Evolutionary conservation across 176 grass and related monocot genomes (phyloP).

Genomic region (Zea mays): DNA sequence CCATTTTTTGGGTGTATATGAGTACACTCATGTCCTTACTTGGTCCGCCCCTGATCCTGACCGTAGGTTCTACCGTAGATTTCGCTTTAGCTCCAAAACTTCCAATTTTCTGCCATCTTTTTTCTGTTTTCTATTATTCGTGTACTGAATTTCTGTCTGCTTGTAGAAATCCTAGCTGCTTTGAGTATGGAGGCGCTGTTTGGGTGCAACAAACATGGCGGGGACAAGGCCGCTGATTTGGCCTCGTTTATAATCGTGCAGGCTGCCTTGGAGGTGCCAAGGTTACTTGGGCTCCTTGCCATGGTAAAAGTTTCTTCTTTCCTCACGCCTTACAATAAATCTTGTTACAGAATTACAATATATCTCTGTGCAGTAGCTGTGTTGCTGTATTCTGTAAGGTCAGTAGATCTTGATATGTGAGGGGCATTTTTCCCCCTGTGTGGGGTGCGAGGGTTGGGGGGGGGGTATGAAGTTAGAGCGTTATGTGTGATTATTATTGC

Average conservation of each 20-base stretch:
- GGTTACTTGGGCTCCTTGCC: slow-evolving; percentile 1
- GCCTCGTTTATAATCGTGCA: neutral
- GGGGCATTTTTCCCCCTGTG: neutral
- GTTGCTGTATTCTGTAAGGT: neutral
- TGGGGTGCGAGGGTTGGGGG: too few relatives aligned
- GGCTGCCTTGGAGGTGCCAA: slow-evolving; percentile 26
- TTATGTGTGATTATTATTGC: too few relatives aligned
- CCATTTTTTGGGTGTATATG: neutral
- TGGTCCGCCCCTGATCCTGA: neutral
- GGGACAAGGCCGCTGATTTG: neutral
- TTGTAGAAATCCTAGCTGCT: neutral
- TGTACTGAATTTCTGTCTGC: neutral
- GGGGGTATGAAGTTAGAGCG: too few relatives aligned
- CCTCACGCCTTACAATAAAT: neutral
- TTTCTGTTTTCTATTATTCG: neutral
- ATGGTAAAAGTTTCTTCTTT: slow-evolving; percentile 9
- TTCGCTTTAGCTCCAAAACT: neutral
- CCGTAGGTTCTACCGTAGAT: slow-evolving; percentile 21
- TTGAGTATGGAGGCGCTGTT: slow-evolving; percentile 27
- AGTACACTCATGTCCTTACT: neutral
- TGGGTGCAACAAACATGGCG: neutral
- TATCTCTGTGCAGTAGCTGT: neutral
- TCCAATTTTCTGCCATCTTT: neutral
- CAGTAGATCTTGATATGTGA: neutral
- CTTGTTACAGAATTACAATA: neutral